Evolutionary conservation across 2,329 filamentous ascomycete species (phyloP).

Genomic region (Colletotrichum acutatum): DNA sequence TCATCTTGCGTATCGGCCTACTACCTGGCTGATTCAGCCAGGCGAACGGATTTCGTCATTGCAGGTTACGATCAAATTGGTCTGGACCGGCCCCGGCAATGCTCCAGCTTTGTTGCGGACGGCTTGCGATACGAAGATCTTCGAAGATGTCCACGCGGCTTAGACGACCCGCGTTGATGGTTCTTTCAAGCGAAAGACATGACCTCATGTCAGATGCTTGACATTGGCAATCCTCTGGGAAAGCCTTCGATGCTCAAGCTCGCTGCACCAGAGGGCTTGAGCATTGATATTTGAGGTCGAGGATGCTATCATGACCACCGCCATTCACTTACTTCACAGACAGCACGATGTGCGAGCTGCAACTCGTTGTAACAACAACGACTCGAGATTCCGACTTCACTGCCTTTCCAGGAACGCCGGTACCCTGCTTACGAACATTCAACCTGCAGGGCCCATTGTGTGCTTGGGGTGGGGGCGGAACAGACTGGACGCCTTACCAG

Average conservation of each 20-base stretch:
- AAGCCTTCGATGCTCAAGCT: neutral
- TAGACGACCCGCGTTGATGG: neutral
- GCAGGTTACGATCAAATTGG: neutral
- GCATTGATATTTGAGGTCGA: neutral
- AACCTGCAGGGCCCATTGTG: neutral
- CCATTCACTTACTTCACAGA: neutral
- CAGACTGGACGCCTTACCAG: neutral
- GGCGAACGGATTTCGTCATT: neutral
- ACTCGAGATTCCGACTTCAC: neutral
- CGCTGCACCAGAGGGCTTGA: neutral
- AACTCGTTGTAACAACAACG: neutral
- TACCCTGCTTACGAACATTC: neutral
- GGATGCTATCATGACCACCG: neutral
- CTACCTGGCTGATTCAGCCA: neutral
- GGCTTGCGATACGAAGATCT: neutral
- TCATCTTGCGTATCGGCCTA: no score
- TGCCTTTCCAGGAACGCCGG: neutral
- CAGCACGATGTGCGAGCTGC: neutral
- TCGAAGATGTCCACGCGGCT: neutral
- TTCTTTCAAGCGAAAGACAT: neutral
- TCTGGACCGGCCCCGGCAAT: neutral
- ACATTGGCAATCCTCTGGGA: neutral
- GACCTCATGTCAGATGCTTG: neutral
- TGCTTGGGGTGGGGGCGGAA: neutral
- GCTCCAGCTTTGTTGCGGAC: neutral